Base-by-base conservation (phyloP, 331 rosid species). In the Saraca asoca region DNA sequence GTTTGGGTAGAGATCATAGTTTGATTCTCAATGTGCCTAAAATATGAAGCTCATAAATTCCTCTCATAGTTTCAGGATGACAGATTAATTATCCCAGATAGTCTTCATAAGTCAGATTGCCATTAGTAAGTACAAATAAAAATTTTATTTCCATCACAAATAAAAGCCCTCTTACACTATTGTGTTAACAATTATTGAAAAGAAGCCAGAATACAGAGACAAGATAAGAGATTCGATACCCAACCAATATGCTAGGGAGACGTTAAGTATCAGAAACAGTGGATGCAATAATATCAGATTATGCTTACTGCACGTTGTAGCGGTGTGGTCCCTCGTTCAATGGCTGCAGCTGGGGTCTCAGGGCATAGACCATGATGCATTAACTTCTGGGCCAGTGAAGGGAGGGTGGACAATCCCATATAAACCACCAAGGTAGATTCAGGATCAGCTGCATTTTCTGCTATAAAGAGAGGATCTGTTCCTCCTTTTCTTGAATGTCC, bases 401-500 rank as follows among this genome's bases (percentile, higher is more conserved):
- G 98, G 65, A 94, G 85, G 44, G 99, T 94, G 31, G 97, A 86
- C 62, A 94, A 80, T 52, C 99, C 99, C 99, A 94, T 94, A 68
- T 94, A 90, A 56, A 94, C 91, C 52, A 94, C 97, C 84, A 90
- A 80, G 72, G 99, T 90, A 5, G 96, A 84, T 62, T 94, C 95
- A 44, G 87, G 79, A 74, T 93, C 97, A 1, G 95, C 96, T 46
- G 96, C 97, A 75, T 88, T 94, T 82, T 90, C 96, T 4, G 92
- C 96, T 29, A 90, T 92, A 69, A 86, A 94, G 8, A 94, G 75
- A 61, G 99, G 99, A 81, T 90, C 95, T 2, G 84, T 72, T 73
- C 99, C 96, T 59, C 99, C 99, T 75, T 90, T 88, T 69, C 96
- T 88, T 13, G 96, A 88, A 76, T 94, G 99, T 33, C 99, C 99